Base-by-base conservation (phyloP, 2,329 filamentous ascomycete species). In the Epichloe coenophiala region DNA sequence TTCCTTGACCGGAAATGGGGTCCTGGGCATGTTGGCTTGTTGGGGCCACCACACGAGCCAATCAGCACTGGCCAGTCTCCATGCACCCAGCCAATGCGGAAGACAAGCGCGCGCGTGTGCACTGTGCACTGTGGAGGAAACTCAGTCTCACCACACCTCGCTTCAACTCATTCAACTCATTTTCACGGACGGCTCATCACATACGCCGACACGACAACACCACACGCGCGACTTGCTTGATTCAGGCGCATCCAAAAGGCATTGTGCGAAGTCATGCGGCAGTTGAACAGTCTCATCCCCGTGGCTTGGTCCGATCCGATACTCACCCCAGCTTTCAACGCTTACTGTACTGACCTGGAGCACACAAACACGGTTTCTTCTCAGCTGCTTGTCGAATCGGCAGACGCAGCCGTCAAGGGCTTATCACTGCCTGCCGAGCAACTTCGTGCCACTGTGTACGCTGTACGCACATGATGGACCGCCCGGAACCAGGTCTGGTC, bases 401-500 rank as follows among this genome's bases (percentile, higher is more conserved):
- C 12, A 42, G 19, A 27, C 11, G 19, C 21, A 21, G 19, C 21
- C 17, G 19, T 42, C 40, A 5, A 5, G 40, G 40, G 19, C 17
- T 12, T 2, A 5, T 19, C 27, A 42, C 19, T 42, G 11, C 40
- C 11, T 19, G 19, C 27, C 27, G 27, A 31, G 27, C 3, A 31
- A 9, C 9, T 31, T 31, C 31, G 9, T 31, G 8, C 31, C 9
- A 31, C 31, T 31, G 31, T 31, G 31, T 31, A 11, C 31, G 31
- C 31, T 31, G 27, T 31, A 11, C 37, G 39, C 33, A 9, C 50
- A 50, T 37, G 43, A 76, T 80, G 75, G 77, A 81, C 57, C 74
- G 78, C 45, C 76, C 76, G 2, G 78, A 81, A 57, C 75, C 77
- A 11, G 81, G 81, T 27, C 72, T 84, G 51, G 75, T 84, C 60